Conservation (phyloP, 2,329 filamentous ascomycete species). For the Cladosporium sp. region DNA sequence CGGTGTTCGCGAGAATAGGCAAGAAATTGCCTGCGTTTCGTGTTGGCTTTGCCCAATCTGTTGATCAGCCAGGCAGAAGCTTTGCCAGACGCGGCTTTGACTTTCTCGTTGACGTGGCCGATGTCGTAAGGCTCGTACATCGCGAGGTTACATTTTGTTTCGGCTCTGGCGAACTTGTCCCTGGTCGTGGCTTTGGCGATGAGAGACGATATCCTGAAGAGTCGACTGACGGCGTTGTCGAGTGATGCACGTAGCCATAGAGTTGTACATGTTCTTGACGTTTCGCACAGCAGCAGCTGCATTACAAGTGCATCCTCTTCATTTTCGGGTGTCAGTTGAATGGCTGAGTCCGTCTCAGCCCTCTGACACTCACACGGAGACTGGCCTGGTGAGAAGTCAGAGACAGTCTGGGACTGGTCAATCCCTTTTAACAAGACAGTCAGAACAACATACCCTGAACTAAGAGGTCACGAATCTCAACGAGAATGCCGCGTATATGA, state of each 20-base stretch:
- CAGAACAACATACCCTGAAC: too few relatives aligned
- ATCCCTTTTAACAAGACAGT: too few relatives aligned
- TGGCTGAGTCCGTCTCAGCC: too few relatives aligned
- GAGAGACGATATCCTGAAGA: slow-evolving; percentile 25
- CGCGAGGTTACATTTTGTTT: slow-evolving; percentile 3
- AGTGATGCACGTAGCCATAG: not conserved
- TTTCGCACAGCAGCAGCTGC: too few relatives aligned
- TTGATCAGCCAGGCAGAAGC: slow-evolving; percentile 18
- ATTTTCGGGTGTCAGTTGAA: too few relatives aligned
- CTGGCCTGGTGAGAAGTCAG: too few relatives aligned
- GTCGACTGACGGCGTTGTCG: slow-evolving; percentile 21
- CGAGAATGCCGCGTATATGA: slow-evolving; percentile 23
- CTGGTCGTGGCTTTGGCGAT: slow-evolving; percentile 23
- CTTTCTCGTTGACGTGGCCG: slow-evolving; percentile 17
- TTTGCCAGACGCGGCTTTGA: not conserved
- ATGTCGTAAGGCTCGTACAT: slow-evolving; percentile 17
- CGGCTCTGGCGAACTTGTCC: slow-evolving; percentile 24
- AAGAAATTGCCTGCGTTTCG: slow-evolving; percentile 22
- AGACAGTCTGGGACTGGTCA: too few relatives aligned
- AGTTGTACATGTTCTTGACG: too few relatives aligned
- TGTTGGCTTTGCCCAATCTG: slow-evolving; percentile 24
- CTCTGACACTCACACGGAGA: too few relatives aligned
- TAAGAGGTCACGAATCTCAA: slow-evolving; percentile 12
- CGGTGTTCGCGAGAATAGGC: slow-evolving; percentile 22
- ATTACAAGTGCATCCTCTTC: too few relatives aligned